A percentile compares a stretch with the other conserved stretches of the same genome.
These are phyloP conservation scores for Melanomma pulvis-pyrius DNA, from an alignment of 495 filamentous ascomycete species.

Conservation along the genomic window DNA sequence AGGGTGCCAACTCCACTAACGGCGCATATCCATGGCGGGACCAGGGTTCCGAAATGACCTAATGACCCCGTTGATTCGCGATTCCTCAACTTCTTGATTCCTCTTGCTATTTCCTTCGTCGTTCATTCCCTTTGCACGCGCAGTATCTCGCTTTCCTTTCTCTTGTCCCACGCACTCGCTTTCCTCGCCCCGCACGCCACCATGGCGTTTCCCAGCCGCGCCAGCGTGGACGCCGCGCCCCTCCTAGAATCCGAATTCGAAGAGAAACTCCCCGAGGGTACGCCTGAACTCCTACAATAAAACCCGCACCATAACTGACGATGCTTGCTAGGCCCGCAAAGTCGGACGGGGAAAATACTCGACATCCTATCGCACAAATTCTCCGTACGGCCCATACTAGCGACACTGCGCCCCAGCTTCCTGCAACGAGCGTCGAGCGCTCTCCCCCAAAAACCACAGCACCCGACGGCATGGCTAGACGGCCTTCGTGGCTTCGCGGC, in stretches of 20 bases:
- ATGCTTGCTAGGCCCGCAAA: background rate
- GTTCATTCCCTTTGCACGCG: background rate
- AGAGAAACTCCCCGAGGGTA: background rate
- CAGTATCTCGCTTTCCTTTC: too few relatives aligned
- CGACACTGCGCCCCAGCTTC: slow-evolving; percentile 19
- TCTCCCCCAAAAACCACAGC: background rate
- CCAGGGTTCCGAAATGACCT: too few relatives aligned
- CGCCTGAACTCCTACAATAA: background rate
- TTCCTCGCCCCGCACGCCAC: too few relatives aligned
- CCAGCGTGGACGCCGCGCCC: background rate
- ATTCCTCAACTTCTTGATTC: background rate
- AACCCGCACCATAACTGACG: background rate
- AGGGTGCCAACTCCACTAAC: too few relatives aligned
- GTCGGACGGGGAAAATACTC: background rate
- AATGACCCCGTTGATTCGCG: too few relatives aligned
- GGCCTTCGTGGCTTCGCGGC: slow-evolving; percentile 57
- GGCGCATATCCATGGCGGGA: too few relatives aligned
- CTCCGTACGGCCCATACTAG: background rate
- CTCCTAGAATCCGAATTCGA: background rate
- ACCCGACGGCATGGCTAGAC: slow-evolving; percentile 45
- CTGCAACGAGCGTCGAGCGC: background rate
- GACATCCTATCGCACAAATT: background rate
- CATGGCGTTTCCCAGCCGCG: background rate
- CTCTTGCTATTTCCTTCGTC: background rate
- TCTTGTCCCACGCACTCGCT: background rate